Conservation (phyloP, 805 yeast species). For the Teunomyces funiuensis region DNA sequence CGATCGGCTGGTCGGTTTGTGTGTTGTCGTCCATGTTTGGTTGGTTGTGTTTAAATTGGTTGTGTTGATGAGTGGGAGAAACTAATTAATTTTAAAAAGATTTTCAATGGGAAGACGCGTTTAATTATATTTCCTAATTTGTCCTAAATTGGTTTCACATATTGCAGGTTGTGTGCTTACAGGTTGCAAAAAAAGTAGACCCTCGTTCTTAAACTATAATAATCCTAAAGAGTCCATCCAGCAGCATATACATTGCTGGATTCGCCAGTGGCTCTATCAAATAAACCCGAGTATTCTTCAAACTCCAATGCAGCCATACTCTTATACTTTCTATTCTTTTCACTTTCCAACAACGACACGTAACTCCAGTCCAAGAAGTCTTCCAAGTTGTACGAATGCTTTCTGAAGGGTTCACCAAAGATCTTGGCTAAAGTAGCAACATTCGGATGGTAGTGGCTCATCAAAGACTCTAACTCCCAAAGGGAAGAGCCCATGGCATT, state of each 20-base stretch:
- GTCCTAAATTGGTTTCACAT: constrained; percentile 21
- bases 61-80: neutral
- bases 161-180: no score
- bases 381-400: constrained; percentile 83
- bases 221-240: constrained; percentile 26
- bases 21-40: constrained; percentile 23
- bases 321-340: constrained; percentile 61
- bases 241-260: constrained; percentile 20
- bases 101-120: constrained; percentile 20
- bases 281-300: constrained; percentile 49
- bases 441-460: constrained; percentile 91
- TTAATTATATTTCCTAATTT: constrained; percentile 24
- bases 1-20: constrained; percentile 34
- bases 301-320: constrained; percentile 78
- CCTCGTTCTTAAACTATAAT: neutral
- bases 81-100: neutral
- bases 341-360: constrained; percentile 60
- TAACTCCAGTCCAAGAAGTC: constrained; percentile 94
- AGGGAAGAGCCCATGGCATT: constrained; percentile 80
- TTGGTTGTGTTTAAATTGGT: neutral
- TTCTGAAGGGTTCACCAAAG: constrained; percentile 85
- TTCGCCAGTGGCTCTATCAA: constrained; percentile 19
- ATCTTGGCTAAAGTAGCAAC: constrained; percentile 89
- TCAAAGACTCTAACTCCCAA: constrained; percentile 86
- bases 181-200: no score